These are phyloP conservation scores for Mycena crocata DNA, from an alignment of 768 basidiomycete genomes.

Conservation along the genomic window DNA sequence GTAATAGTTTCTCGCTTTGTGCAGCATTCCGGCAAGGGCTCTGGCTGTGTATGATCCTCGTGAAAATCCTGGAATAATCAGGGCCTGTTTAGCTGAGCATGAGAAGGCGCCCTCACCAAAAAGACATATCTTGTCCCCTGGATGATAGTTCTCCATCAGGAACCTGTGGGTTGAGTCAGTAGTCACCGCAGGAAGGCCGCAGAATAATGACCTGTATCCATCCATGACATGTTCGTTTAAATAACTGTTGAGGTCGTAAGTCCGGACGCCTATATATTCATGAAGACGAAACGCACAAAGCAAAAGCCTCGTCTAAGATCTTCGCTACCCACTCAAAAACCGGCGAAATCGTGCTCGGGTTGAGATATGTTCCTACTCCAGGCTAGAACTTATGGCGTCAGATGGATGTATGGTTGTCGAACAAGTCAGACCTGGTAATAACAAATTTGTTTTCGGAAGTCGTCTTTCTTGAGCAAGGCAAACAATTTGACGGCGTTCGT, in stretches of 20 bases:
- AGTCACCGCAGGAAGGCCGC: not conserved
- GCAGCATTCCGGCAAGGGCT: constrained; percentile 79
- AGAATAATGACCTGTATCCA: constrained; percentile 71
- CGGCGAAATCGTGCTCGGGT: constrained; percentile 75
- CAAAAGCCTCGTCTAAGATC: constrained; percentile 74
- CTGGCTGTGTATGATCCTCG: constrained; percentile 75
- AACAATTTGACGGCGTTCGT: constrained; percentile 82
- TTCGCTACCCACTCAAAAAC: constrained; percentile 69
- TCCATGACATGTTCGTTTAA: constrained; percentile 77
- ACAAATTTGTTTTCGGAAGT: constrained; percentile 64
- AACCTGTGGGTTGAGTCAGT: constrained; percentile 36
- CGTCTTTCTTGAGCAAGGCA: constrained; percentile 71
- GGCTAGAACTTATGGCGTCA: constrained; percentile 40
- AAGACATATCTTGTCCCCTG: constrained; percentile 79
- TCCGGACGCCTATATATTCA: not conserved
- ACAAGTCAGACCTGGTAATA: constrained; percentile 73
- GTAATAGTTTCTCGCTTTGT: constrained; percentile 70
- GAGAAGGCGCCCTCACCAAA: constrained; percentile 60
- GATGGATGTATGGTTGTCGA: no score
- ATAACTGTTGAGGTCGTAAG: constrained; percentile 58
- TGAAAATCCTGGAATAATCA: constrained; percentile 70
- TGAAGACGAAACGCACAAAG: constrained; percentile 63
- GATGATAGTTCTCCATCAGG: constrained; percentile 81
- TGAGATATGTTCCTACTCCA: constrained; percentile 64
- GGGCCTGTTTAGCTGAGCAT: constrained; percentile 13